These are phyloP conservation scores for Chaetomiaceae sp. DNA, from an alignment of 2,329 filamentous ascomycete species.

Conservation along the genomic window DNA sequence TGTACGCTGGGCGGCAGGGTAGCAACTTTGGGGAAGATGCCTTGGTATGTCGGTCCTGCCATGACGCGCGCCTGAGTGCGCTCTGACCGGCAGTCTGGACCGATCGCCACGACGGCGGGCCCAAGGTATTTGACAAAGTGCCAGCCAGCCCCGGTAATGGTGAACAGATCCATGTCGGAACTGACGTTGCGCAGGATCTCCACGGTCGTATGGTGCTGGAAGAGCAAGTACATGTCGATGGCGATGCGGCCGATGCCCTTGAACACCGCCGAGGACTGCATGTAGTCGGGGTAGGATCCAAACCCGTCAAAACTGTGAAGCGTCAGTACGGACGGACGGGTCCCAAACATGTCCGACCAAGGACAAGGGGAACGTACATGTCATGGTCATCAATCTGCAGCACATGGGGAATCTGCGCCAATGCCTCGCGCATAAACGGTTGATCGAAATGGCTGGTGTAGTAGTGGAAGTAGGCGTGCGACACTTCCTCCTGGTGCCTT, in stretches of 20 bases:
- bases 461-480: constrained; percentile 97
- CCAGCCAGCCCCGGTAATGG: constrained; percentile 95
- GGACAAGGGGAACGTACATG: constrained; percentile 65
- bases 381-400: constrained; percentile 95
- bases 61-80: constrained; percentile 86
- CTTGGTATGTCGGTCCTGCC: constrained; percentile 94
- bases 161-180: constrained; percentile 89
- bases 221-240: constrained; percentile 95
- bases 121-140: constrained; percentile 97
- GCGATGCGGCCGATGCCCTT: constrained; percentile 96
- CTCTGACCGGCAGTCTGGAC: constrained; percentile 88
- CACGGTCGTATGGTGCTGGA: constrained; percentile 95
- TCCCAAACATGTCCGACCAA: no score
- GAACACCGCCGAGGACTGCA: constrained; percentile 97
- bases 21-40: constrained; percentile 92
- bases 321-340: no score
- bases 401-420: constrained; percentile 93
- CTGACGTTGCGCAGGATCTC: constrained; percentile 87
- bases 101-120: constrained; percentile 83
- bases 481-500: constrained; percentile 89
- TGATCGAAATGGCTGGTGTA: constrained; percentile 99
- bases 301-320: constrained; percentile 81
- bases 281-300: constrained; percentile 94
- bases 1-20: constrained; percentile 88
- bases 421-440: constrained; percentile 87